Evolutionary conservation across 2,329 filamentous ascomycete species (phyloP).

Genomic region (Aspergillus texensis): DNA sequence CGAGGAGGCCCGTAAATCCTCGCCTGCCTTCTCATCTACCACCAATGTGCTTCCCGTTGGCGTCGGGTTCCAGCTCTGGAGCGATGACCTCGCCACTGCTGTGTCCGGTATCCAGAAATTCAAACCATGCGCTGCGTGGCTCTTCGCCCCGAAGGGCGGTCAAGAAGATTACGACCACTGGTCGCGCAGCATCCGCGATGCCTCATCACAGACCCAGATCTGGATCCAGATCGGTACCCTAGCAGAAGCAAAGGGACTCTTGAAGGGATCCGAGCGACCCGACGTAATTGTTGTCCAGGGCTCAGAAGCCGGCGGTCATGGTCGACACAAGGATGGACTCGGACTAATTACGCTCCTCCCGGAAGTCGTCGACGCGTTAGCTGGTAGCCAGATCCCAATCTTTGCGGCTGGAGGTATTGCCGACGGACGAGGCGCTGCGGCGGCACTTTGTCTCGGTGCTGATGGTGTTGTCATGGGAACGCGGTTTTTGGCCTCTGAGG

Average conservation of each 20-base stretch:
- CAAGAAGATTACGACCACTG: slow-evolving; percentile 46
- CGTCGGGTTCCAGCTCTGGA: slow-evolving; percentile 48
- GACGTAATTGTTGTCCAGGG: slow-evolving; percentile 60
- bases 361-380: slow-evolving; percentile 51
- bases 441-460: slow-evolving; percentile 56
- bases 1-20: slow-evolving; percentile 9
- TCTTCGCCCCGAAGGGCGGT: slow-evolving; percentile 40
- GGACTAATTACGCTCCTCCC: slow-evolving; percentile 55
- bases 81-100: slow-evolving; percentile 36
- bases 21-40: background rate
- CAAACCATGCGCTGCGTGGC: slow-evolving; percentile 47
- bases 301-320: slow-evolving; percentile 59
- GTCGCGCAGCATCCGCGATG: slow-evolving; percentile 48
- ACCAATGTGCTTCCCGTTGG: slow-evolving; percentile 39
- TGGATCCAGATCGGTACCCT: slow-evolving; percentile 61
- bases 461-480: slow-evolving; percentile 65
- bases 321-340: slow-evolving; percentile 50
- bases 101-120: slow-evolving; percentile 33
- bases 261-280: slow-evolving; percentile 39
- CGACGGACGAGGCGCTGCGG: slow-evolving; percentile 55
- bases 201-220: slow-evolving; percentile 49
- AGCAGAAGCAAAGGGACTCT: slow-evolving; percentile 49
- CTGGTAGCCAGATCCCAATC: slow-evolving; percentile 44
- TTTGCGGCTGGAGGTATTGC: slow-evolving; percentile 58
- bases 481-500: slow-evolving; percentile 59